These are phyloP conservation scores for Colletotrichum zoysiae DNA, from an alignment of 2,329 filamentous ascomycete species.

Conservation along the genomic window DNA sequence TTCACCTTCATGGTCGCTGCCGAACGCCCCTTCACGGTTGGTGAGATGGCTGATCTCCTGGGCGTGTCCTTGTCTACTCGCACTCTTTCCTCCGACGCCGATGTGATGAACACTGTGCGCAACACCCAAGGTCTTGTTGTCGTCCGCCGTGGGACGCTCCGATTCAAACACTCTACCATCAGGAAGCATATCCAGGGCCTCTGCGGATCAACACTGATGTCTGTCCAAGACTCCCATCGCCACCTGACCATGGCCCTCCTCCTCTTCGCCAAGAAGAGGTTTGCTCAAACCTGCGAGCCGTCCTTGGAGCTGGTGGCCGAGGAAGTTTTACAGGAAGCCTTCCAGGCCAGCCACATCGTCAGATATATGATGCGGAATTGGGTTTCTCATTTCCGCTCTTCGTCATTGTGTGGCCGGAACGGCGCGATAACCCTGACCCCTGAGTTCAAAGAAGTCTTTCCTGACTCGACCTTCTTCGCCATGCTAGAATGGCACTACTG, in stretches of 20 bases:
- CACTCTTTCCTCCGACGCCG: constrained; percentile 42
- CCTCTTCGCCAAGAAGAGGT: constrained; percentile 50
- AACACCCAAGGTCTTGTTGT: constrained; percentile 48
- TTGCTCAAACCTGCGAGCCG: constrained; percentile 46
- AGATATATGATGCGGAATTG: constrained; percentile 53
- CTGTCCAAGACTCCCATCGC: constrained; percentile 50
- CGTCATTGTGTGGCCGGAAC: constrained; percentile 47
- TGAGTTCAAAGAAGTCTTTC: constrained; percentile 53
- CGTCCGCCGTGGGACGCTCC: constrained; percentile 50
- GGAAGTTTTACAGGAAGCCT: constrained; percentile 44
- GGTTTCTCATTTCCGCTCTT: constrained; percentile 52
- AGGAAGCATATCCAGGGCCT: constrained; percentile 49
- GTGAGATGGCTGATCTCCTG: constrained; percentile 51
- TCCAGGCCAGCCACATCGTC: constrained; percentile 49
- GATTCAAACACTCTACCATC: constrained; percentile 54
- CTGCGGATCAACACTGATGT: constrained; percentile 52
- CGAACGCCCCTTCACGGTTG: constrained; percentile 49
- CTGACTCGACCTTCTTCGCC: constrained; percentile 52
- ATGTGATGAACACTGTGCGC: constrained; percentile 37
- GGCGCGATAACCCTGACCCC: constrained; percentile 48
- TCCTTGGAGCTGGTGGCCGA: constrained; percentile 48
- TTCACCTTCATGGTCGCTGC: constrained; percentile 53
- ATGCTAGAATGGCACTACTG: constrained; percentile 52
- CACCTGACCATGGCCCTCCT: constrained; percentile 52
- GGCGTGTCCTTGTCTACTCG: constrained; percentile 46